Conservation (phyloP, 2,329 filamentous ascomycete genomes). For the Fusarium sp. region DNA sequence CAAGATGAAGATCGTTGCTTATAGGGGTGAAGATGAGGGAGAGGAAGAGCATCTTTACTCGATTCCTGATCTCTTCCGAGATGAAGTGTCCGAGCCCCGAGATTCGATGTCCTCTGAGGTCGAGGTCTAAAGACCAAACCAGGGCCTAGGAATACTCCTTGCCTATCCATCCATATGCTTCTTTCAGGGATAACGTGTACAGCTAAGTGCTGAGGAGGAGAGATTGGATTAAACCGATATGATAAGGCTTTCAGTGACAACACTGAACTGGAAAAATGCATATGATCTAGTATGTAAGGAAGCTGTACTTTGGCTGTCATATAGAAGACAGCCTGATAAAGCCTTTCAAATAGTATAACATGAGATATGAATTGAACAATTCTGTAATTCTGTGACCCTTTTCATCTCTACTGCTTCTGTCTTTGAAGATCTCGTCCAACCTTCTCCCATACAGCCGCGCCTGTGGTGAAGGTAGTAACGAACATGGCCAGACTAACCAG, state of each 20-base stretch:
- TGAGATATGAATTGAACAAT: slow-evolving; percentile 1
- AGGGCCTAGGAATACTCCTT: neutral
- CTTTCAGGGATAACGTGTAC: neutral
- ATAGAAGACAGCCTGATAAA: neutral
- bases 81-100: slow-evolving; percentile 34
- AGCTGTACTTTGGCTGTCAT: neutral
- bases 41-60: slow-evolving; percentile 17
- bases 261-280: neutral
- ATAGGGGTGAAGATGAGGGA: slow-evolving; percentile 31
- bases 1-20: slow-evolving; percentile 30
- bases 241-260: neutral
- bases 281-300: neutral
- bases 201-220: neutral
- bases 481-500: slow-evolving; percentile 69
- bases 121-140: slow-evolving; percentile 5
- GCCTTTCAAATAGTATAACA: slow-evolving; percentile 2
- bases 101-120: slow-evolving; percentile 32
- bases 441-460: slow-evolving; percentile 69
- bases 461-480: slow-evolving; percentile 70
- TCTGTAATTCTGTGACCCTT: neutral
- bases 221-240: neutral
- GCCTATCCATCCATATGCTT: neutral
- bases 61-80: slow-evolving; percentile 29
- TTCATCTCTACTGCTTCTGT: slow-evolving; percentile 15
- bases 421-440: slow-evolving; percentile 48